Base-by-base conservation (phyloP, 371 early-diverging fungal genomes). In the Mortierella sp. region DNA sequence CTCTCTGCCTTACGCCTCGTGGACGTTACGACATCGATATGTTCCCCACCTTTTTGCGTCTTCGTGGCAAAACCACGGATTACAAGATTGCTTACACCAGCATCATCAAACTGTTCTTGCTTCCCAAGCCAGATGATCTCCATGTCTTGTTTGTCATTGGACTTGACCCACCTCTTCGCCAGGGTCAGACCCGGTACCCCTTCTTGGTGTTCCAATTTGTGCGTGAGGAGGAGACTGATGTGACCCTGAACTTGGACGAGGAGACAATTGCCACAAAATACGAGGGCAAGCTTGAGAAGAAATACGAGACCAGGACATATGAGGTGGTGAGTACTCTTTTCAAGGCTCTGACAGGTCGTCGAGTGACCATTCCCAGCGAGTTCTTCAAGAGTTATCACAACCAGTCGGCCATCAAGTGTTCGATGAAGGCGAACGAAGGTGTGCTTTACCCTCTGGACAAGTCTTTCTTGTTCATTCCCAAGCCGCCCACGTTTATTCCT, bases 161-260 rank as follows among this genome's bases (percentile, higher is more conserved):
- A 29, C 87, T 99, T 72, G 97, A 98, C 70, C 98, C 99, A 55
- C 99, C 99, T 16, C 85, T 99, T 59, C 90, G 99, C 58, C 99
- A 99, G 84, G 99, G 99, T 58, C 99, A 99, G 82, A 99, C 99
- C 25, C 89, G 94, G 75, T 99, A 99, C 86, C 96, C 97, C 7
- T 97, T 94, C 86, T 77, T 99, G 76, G 98, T 98, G 14, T 92
- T 99, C 84, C 97, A 98, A 80, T 96, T 99, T 86, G 91, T 93
- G 37, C 87, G 92, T 44, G 96, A 97, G 66, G 97, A 97, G 63
- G 97, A 98, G 66, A 89, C 91, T 12, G 96, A 97, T 56, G 82
- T 94, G 4, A 89, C 91, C 12, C 82, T 97, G 47, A 95, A 94
- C 72, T 64, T 97, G 69, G 94, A 93, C 51, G 93, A 93, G 85